These are phyloP conservation scores for Cercospora beticola DNA, from an alignment of 2,329 filamentous ascomycete genomes.

Conservation along the genomic window DNA sequence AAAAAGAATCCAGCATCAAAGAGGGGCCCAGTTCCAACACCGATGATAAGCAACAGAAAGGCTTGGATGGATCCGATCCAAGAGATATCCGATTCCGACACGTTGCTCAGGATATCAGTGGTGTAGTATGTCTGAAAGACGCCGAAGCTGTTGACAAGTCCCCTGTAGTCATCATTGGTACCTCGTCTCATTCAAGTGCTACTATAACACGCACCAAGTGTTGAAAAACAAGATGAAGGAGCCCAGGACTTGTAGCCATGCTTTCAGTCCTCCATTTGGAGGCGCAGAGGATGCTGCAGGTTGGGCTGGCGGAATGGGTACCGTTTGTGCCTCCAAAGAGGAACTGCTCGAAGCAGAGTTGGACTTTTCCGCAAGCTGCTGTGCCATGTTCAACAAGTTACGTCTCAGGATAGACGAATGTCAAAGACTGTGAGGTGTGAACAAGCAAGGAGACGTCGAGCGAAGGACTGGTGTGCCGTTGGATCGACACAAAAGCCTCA, in stretches of 20 bases:
- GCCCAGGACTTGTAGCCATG: constrained; percentile 49
- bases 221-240: constrained; percentile 50
- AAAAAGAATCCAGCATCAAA: constrained; percentile 19
- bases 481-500: no score
- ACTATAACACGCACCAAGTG: constrained; percentile 32
- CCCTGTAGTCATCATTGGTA: neutral
- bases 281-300: neutral
- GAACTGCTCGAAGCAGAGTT: no score
- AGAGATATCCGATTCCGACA: constrained; percentile 40
- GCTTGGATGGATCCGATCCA: constrained; percentile 53
- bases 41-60: constrained; percentile 50
- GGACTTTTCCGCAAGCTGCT: no score
- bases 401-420: no score
- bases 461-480: no score
- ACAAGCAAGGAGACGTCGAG: no score
- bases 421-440: no score
- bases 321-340: no score
- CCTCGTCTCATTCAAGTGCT: neutral
- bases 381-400: no score
- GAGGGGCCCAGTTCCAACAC: constrained; percentile 9
- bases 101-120: neutral
- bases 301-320: no score
- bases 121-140: constrained; percentile 50
- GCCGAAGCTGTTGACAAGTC: constrained; percentile 42
- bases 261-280: constrained; percentile 46